These are phyloP conservation scores for Lithohypha guttulata DNA, from an alignment of 2,329 filamentous ascomycete genomes.

Conservation along the genomic window DNA sequence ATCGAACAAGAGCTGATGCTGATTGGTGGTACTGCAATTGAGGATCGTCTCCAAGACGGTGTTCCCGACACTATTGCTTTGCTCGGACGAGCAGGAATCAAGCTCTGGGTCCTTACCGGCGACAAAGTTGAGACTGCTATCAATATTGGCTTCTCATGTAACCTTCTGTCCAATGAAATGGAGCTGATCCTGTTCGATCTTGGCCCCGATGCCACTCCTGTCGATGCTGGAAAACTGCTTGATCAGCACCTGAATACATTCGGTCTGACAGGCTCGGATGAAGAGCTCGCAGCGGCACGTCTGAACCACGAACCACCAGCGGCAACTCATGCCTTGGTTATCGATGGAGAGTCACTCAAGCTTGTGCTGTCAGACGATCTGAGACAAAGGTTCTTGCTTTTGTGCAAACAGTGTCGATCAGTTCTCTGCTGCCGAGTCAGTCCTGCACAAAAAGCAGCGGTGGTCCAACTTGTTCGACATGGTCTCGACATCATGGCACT, in stretches of 20 bases:
- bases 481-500: constrained; percentile 94
- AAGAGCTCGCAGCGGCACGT: constrained; percentile 68
- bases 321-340: constrained; percentile 82
- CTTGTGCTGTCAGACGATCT: constrained; percentile 72
- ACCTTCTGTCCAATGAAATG: constrained; percentile 95
- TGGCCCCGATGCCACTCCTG: constrained; percentile 58
- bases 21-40: constrained; percentile 89
- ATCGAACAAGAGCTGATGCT: constrained; percentile 86
- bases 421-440: constrained; percentile 96
- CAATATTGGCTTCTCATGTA: constrained; percentile 99
- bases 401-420: constrained; percentile 95
- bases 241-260: constrained; percentile 65
- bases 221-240: constrained; percentile 57
- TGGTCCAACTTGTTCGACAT: constrained; percentile 88
- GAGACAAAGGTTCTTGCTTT: constrained; percentile 82
- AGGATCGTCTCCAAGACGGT: constrained; percentile 91
- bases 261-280: constrained; percentile 69
- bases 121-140: constrained; percentile 99
- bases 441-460: constrained; percentile 92
- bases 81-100: constrained; percentile 86
- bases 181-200: constrained; percentile 85
- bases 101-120: constrained; percentile 94
- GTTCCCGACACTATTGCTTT: constrained; percentile 92
- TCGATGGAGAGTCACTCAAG: constrained; percentile 88
- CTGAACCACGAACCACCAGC: constrained; percentile 76